Conservation (phyloP, 352 stramenopile genomes). For the Globisporangium cystogenes region DNA sequence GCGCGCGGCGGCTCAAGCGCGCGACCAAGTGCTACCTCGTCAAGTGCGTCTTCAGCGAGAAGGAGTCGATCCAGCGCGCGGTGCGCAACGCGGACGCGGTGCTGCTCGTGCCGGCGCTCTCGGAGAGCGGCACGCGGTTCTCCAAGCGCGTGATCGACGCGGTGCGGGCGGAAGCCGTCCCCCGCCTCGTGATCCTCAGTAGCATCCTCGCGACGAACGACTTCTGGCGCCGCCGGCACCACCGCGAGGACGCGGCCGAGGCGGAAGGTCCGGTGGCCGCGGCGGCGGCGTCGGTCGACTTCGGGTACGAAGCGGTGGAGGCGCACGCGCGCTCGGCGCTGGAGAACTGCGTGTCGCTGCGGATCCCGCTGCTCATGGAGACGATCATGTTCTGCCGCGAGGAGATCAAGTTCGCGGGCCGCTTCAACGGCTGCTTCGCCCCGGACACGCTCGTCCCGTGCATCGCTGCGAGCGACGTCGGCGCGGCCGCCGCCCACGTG, state of each 20-base stretch:
- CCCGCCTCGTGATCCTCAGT: conserved; percentile 57
- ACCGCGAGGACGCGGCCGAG: not conserved
- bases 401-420: conserved; percentile 63
- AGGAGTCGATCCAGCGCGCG: conserved; percentile 42
- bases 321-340: conserved; percentile 42
- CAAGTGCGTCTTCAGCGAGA: conserved; percentile 46
- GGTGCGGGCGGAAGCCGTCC: conserved; percentile 31
- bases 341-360: conserved; percentile 48
- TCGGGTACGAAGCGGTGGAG: conserved; percentile 62
- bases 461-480: conserved; percentile 65
- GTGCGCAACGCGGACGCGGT: conserved; percentile 69
- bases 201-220: conserved; percentile 51
- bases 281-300: conserved; percentile 16
- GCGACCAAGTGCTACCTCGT: conserved; percentile 48
- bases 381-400: conserved; percentile 69
- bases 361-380: conserved; percentile 73
- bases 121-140: conserved; percentile 50
- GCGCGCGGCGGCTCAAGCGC: conserved; percentile 45
- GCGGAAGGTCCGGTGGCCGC: not conserved
- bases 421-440: conserved; percentile 49
- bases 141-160: conserved; percentile 67
- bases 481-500: conserved; percentile 40
- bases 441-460: conserved; percentile 43
- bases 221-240: conserved; percentile 12
- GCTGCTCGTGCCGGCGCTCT: conserved; percentile 56